Percentiles rank a stretch among this genome's conserved stretches.
Conservation (phyloP, 768 basidiomycete species). For the Pulveroboletus sp. region DNA sequence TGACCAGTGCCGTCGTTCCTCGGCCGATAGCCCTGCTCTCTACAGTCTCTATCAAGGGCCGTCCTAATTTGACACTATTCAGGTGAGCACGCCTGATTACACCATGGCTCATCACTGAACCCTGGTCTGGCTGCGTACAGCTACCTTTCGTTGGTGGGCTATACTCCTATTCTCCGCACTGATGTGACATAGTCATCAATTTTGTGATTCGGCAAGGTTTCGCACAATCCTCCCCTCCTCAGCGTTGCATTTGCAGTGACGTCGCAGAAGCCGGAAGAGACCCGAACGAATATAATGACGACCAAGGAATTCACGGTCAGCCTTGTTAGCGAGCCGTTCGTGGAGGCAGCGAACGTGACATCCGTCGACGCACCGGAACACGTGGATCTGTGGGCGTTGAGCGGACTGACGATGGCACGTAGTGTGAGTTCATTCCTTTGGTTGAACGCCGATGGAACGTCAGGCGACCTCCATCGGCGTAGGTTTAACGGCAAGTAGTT, state of each 20-base stretch:
- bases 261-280: conserved; percentile 49
- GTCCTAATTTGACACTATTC: conserved; percentile 62
- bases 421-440: conserved; percentile 41
- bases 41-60: conserved; percentile 45
- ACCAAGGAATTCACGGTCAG: conserved; percentile 69
- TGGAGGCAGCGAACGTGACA: conserved; percentile 53
- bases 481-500: conserved; percentile 2
- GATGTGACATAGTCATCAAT: conserved; percentile 8
- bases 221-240: conserved; percentile 62
- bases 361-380: conserved; percentile 51
- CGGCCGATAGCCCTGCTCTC: conserved; percentile 63
- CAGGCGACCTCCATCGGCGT: conserved; percentile 4
- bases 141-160: conserved; percentile 60
- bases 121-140: conserved; percentile 22
- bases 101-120: conserved; percentile 7
- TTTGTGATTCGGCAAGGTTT: conserved; percentile 32
- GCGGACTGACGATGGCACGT: conserved; percentile 49
- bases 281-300: conserved; percentile 56
- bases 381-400: conserved; percentile 55
- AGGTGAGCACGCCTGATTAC: conserved; percentile 39
- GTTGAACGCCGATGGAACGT: conserved; percentile 7
- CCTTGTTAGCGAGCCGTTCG: conserved; percentile 63
- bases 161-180: conserved; percentile 12
- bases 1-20: conserved; percentile 57
- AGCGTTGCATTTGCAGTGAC: conserved; percentile 54